phyloP scores from a whole-genome alignment of 805 yeast genomes.

The Saccharomycopsis malanga region DNA sequence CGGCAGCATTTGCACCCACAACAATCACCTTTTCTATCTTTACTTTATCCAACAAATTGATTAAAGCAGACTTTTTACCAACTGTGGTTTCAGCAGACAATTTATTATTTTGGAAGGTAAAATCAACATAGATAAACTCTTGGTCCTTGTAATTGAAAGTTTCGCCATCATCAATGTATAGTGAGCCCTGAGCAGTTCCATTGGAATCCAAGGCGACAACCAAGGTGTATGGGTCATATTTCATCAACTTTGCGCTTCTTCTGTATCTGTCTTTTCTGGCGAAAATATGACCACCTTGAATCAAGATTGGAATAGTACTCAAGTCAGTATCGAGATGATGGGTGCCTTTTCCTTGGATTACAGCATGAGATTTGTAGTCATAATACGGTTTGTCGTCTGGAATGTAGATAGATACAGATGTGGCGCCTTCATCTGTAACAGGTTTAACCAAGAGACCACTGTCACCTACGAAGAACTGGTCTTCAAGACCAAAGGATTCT shows the following conservation, averaged over 20 bases:
- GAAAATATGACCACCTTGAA: slow-evolving; percentile 74
- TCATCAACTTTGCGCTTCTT: slow-evolving; percentile 71
- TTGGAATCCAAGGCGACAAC: slow-evolving; percentile 47
- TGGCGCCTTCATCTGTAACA: slow-evolving; percentile 49
- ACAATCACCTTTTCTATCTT: slow-evolving; percentile 50
- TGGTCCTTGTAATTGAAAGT: slow-evolving; percentile 50
- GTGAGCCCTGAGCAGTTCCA: slow-evolving; percentile 47
- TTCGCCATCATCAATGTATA: slow-evolving; percentile 85
- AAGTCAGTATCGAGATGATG: slow-evolving; percentile 40
- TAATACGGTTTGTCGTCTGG: slow-evolving; percentile 44
- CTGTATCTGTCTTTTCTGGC: slow-evolving; percentile 67
- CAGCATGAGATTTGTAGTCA: slow-evolving; percentile 38
- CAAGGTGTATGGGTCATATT: slow-evolving; percentile 72
- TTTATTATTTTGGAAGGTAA: slow-evolving; percentile 33
- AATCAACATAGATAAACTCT: slow-evolving; percentile 39
- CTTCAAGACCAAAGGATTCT: slow-evolving; percentile 56
- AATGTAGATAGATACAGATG: slow-evolving; percentile 30
- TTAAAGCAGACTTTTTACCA: slow-evolving; percentile 22
- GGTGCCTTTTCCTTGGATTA: slow-evolving; percentile 34
- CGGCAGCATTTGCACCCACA: slow-evolving; percentile 31
- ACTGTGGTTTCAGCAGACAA: slow-evolving; percentile 29
- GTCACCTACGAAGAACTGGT: slow-evolving; percentile 73
- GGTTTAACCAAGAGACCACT: slow-evolving; percentile 76
- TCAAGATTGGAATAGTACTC: slow-evolving; percentile 58
- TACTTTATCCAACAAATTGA: slow-evolving; percentile 30